Base-by-base conservation (phyloP, 345 rosid species). In the Gossypium raimondii region DNA sequence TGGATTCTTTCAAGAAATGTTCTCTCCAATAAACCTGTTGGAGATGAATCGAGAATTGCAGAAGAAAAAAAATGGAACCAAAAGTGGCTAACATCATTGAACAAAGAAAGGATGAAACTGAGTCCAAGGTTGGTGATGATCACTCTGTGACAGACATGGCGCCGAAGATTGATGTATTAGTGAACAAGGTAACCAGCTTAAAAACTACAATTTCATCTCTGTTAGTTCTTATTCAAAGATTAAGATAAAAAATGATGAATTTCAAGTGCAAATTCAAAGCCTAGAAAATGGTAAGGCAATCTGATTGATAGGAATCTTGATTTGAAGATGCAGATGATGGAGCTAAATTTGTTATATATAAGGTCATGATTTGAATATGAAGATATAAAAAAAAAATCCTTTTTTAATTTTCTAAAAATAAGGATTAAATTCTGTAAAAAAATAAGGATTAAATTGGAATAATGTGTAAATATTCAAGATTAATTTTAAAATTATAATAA, bases 141-240 rank as follows among this genome's bases (percentile, higher is more conserved):
- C 75, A 88, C 34, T 81, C 87, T 9, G 83, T 85, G 17, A 82
- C 73, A 17, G 97, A 93, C 56, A 84, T 93, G 89, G 92, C 92
- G 20, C 97, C 92, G 88, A 90, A 83, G 82, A 93, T 96, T 12
- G 95, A 96, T 78, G 95, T 86, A 75, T 88, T 92, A 18, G 99
- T 88, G 71, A 85, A 84, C 85, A 93, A 89, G 80, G 97, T 92
- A 72, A 79, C 92, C 73, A 78, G 71, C 80, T 75, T 96, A 77
- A 97, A 93, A 84, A 85, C 90, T 55, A 85, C 97, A 11, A 88
- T 90, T 71, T 87, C 97, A 1, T 89, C 97, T 0, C 95, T 93
- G 78, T 77, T 88, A 38, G 87, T 85, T 51, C 87, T 90, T 76
- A 82, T 92, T 69, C 87, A 79, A 76, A 83, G 97, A 69, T 25